Evolutionary conservation across 2,329 filamentous ascomycete genomes (phyloP).

Genomic region (Diaporthe sp.): DNA sequence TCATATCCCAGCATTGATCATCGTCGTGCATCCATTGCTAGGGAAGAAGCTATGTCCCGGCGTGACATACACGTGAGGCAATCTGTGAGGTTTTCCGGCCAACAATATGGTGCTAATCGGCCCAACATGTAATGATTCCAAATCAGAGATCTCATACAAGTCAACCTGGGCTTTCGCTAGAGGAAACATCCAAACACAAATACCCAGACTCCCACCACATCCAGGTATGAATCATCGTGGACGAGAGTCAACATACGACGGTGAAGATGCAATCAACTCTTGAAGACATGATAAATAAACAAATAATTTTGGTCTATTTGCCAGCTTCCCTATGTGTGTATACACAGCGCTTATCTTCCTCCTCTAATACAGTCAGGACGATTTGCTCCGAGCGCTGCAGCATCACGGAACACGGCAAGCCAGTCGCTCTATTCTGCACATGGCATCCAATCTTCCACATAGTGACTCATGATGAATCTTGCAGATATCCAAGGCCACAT

Average conservation of each 20-base stretch:
- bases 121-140: too few relatives aligned
- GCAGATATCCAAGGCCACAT: background rate
- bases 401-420: background rate
- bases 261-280: background rate
- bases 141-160: too few relatives aligned
- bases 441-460: background rate
- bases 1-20: background rate
- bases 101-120: too few relatives aligned
- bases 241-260: background rate
- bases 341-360: background rate
- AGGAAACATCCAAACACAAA: background rate
- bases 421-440: accelerated
- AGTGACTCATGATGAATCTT: background rate
- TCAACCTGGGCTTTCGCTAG: too few relatives aligned
- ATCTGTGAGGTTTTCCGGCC: background rate
- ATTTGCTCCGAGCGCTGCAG: background rate
- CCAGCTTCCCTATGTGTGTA: background rate
- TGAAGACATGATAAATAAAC: background rate
- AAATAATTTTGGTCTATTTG: background rate
- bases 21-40: background rate
- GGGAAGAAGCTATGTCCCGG: background rate
- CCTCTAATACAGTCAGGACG: background rate
- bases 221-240: background rate
- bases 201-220: background rate
- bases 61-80: too few relatives aligned